Base-by-base conservation (phyloP, 345 rosid species). In the Boechera divaricarpa region DNA sequence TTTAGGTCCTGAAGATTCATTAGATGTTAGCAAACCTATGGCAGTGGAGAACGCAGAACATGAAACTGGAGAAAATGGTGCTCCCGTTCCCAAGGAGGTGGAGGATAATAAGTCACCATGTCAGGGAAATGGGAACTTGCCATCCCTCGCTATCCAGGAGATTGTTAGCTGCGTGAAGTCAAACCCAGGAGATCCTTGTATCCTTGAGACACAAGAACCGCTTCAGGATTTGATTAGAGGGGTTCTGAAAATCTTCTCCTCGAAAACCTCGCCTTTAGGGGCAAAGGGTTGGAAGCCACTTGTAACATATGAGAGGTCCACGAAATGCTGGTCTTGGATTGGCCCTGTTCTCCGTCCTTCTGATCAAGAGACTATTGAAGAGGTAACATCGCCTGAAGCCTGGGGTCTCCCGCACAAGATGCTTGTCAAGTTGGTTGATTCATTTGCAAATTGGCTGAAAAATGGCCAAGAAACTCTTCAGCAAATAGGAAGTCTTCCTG, bases 221-320 rank as follows among this genome's bases (percentile, higher is more conserved):
- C 97, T 96, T 72, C 91, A 91, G 71, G 99, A 96, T 87, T 85
- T 96, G 83, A 84, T 96, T 49, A 89, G 96, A 86, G 99, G 99
- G 74, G 97, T 88, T 71, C 87, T 96, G 78, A 96, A 89, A 85
- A 93, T 90, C 78, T 89, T 87, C 81, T 86, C 93, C 56, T 93
- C 99, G 0, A 96, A 84, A 80, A 87, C 99, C 47, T 97, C 98
- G 13, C 96, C 99, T 75, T 82, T 93, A 63, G 99, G 99, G 70
- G 98, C 94, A 52, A 96, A 96, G 77, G 93, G 93, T 74, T 96
- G 99, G 99, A 96, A 90, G 85, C 83, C 90, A 5, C 99, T 96
- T 61, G 97, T 87, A 54, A 83, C 82, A 62, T 96, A 80, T 73
- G 98, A 96, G 62, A 96, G 83, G 76, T 69, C 91, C 44, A 86